Percentiles rank a stretch among this genome's conserved stretches.
Evolutionary conservation across 805 yeast genomes (phyloP).

Genomic region (Torulaspora maleeae): DNA sequence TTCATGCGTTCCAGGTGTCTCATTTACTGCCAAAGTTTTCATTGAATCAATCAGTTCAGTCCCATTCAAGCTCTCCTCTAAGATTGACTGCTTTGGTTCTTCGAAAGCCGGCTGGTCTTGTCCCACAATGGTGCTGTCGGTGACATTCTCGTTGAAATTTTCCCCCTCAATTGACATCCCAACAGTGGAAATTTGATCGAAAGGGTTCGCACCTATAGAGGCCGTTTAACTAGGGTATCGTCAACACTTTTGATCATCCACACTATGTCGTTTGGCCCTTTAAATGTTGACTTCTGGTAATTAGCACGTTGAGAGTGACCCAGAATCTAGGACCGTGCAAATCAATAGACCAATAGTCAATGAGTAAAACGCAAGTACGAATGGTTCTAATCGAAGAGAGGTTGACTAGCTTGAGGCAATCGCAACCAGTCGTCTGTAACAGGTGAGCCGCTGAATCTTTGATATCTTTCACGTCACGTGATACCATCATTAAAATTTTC

Average conservation of each 20-base stretch:
- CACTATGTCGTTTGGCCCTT: no score
- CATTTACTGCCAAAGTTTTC: background rate
- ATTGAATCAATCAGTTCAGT: background rate
- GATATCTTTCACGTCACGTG: background rate
- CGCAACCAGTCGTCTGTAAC: background rate
- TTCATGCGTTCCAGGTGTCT: background rate
- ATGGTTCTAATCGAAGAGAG: no score
- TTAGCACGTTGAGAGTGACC: no score
- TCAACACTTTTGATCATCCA: background rate
- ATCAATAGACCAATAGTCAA: no score
- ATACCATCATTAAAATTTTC: slow-evolving; percentile 1
- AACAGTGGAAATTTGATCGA: background rate
- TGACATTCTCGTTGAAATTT: background rate
- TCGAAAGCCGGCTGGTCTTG: background rate
- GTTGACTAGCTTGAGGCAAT: background rate
- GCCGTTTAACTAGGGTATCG: no score
- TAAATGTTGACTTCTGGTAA: no score
- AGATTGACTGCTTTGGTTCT: background rate
- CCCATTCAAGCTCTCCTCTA: background rate
- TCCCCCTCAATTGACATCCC: background rate
- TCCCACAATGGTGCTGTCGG: background rate
- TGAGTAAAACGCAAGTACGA: no score
- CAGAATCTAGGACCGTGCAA: no score
- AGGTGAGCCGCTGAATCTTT: background rate
- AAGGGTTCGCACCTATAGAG: background rate